Evolutionary conservation across 768 basidiomycete genomes (phyloP).

Genomic region (Trametes elegans): DNA sequence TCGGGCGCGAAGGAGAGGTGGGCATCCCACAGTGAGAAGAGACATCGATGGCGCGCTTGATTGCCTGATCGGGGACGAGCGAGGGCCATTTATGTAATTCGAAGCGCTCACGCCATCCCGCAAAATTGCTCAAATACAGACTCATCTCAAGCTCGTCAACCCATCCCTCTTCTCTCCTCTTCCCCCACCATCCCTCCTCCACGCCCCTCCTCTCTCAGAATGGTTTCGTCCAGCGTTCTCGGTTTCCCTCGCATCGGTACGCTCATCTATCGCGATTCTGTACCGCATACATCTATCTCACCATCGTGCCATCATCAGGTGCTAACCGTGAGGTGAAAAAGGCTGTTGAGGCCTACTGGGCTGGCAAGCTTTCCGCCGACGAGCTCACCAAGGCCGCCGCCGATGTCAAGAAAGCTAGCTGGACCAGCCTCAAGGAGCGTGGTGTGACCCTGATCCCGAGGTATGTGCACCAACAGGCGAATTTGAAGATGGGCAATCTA

Average conservation of each 20-base stretch:
- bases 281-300: neutral
- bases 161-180: conserved; percentile 22
- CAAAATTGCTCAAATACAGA: conserved; percentile 16
- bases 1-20: too few species aligned
- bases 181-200: conserved; percentile 19
- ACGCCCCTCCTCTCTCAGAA: conserved; percentile 21
- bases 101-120: conserved; percentile 14
- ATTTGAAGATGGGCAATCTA: conserved; percentile 17
- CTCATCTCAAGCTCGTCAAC: conserved; percentile 4
- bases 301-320: conserved; percentile 47
- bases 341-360: conserved; percentile 99
- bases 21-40: neutral
- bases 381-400: conserved; percentile 87
- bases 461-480: conserved; percentile 42
- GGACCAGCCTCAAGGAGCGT: conserved; percentile 79
- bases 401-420: conserved; percentile 84
- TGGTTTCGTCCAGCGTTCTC: conserved; percentile 53
- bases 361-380: conserved; percentile 81
- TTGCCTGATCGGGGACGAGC: conserved; percentile 7
- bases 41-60: conserved; percentile 16
- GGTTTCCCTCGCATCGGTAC: conserved; percentile 59
- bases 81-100: conserved; percentile 16
- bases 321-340: conserved; percentile 96
- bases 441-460: conserved; percentile 92
- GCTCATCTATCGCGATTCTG: neutral